phyloP scores from a whole-genome alignment of 2,329 filamentous ascomycete genomes.

The Biscogniauxia sp. region DNA sequence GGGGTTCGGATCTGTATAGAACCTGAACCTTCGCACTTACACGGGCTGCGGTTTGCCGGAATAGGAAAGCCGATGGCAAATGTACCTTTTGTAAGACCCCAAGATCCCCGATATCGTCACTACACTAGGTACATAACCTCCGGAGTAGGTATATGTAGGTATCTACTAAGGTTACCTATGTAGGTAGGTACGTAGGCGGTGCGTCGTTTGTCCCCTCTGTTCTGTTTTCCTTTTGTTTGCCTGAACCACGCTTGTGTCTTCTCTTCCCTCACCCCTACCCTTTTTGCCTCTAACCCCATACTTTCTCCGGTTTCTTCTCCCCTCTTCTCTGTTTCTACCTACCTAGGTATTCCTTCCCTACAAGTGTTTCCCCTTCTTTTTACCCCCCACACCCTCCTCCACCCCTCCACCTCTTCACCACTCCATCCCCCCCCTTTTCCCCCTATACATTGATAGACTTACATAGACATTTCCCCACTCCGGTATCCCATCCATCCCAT shows the following conservation, averaged over 20 bases:
- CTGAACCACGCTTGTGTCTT: not conserved
- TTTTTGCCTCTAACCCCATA: no score
- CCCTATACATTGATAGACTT: no score
- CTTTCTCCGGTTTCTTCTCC: no score
- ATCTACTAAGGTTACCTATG: no score
- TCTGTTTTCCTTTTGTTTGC: not conserved
- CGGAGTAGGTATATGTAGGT: no score
- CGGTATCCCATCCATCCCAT: not conserved
- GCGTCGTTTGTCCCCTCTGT: not conserved
- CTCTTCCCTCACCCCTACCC: no score
- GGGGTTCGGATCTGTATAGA: constrained; percentile 1
- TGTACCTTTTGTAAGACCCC: not conserved
- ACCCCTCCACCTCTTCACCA: not conserved
- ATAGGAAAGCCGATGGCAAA: constrained; percentile 24
- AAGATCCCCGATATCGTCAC: no score
- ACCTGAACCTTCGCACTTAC: constrained; percentile 1
- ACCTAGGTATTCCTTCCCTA: no score
- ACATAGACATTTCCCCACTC: no score
- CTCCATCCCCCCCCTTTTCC: no score
- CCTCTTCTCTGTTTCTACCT: no score
- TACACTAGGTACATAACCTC: no score
- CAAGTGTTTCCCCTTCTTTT: not conserved
- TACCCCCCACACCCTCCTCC: not conserved
- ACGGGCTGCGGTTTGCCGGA: constrained; percentile 19
- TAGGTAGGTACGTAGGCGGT: not conserved